A percentile compares a stretch with the other conserved stretches of the same genome.
phyloP scores from a whole-genome alignment of 192 early-diverging fungal species.

The Umbelopsis sp. region DNA sequence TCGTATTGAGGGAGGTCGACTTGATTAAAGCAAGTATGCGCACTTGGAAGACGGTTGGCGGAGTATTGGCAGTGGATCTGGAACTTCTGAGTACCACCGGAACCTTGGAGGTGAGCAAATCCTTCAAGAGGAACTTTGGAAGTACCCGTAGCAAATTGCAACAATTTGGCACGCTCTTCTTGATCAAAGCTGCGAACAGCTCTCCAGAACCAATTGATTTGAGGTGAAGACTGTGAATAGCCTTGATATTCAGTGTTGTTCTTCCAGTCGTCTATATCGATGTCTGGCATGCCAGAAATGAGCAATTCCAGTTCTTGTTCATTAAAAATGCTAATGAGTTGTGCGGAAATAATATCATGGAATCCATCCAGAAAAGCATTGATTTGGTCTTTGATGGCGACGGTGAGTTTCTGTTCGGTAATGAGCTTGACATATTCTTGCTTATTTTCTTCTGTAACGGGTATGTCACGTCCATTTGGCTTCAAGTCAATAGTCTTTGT shows the following conservation, averaged over 20 bases:
- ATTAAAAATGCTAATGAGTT: constrained; percentile 96
- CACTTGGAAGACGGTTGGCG: constrained; percentile 86
- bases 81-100: constrained; percentile 95
- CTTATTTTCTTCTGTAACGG: constrained; percentile 96
- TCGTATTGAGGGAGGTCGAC: constrained; percentile 94
- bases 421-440: constrained; percentile 93
- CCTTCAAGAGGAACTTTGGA: constrained; percentile 98
- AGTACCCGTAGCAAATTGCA: constrained; percentile 98
- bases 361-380: constrained; percentile 91
- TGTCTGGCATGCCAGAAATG: constrained; percentile 97
- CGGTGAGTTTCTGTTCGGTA: constrained; percentile 87
- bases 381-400: constrained; percentile 95
- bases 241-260: constrained; percentile 98
- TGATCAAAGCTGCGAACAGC: constrained; percentile 96
- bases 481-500: constrained; percentile 86
- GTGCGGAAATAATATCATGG: constrained; percentile 92
- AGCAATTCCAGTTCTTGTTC: constrained; percentile 98
- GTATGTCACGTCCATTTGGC: constrained; percentile 81
- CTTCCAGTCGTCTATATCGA: constrained; percentile 99
- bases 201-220: constrained; percentile 99
- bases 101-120: constrained; percentile 90
- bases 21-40: constrained; percentile 99
- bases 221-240: constrained; percentile 81
- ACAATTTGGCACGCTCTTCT: constrained; percentile 95
- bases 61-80: constrained; percentile 98